Evolutionary conservation across 2,329 filamentous ascomycete species (phyloP).

Genomic region (Xylaria sp.): DNA sequence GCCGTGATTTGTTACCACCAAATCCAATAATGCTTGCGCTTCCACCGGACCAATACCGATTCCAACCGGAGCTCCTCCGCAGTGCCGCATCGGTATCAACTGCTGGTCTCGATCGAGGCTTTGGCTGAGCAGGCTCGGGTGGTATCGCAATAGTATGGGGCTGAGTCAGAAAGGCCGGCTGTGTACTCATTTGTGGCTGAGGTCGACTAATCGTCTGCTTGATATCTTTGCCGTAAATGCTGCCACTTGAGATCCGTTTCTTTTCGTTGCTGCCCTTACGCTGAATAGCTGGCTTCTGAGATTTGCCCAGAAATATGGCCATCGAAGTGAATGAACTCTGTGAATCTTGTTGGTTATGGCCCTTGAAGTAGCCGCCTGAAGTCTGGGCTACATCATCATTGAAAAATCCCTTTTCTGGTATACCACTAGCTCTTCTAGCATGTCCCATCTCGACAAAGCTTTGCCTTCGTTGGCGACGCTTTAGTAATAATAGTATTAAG

Average conservation of each 20-base stretch:
- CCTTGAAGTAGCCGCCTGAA: constrained; percentile 52
- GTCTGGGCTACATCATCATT: constrained; percentile 48
- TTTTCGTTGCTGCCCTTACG: constrained; percentile 64
- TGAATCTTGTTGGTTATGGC: constrained; percentile 60
- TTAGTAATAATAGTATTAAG: constrained; percentile 71
- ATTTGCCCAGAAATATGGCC: constrained; percentile 69
- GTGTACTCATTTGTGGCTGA: constrained; percentile 54
- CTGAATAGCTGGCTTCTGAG: constrained; percentile 54
- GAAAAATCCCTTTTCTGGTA: constrained; percentile 60
- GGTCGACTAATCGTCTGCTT: constrained; percentile 68
- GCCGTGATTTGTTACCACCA: constrained; percentile 47
- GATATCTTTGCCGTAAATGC: constrained; percentile 66
- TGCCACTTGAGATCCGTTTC: constrained; percentile 56
- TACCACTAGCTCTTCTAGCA: constrained; percentile 49
- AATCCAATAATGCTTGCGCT: constrained; percentile 71
- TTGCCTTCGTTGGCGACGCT: constrained; percentile 63
- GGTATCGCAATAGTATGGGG: constrained; percentile 35
- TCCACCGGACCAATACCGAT: constrained; percentile 77
- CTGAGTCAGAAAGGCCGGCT: constrained; percentile 32
- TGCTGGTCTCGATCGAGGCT: constrained; percentile 45
- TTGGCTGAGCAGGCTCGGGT: constrained; percentile 32
- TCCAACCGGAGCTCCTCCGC: constrained; percentile 75
- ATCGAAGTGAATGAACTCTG: constrained; percentile 66
- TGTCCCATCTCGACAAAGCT: constrained; percentile 55
- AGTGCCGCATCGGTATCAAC: constrained; percentile 48